Evolutionary conservation across 345 rosid genomes (phyloP).

Genomic region (Populus simonii): DNA sequence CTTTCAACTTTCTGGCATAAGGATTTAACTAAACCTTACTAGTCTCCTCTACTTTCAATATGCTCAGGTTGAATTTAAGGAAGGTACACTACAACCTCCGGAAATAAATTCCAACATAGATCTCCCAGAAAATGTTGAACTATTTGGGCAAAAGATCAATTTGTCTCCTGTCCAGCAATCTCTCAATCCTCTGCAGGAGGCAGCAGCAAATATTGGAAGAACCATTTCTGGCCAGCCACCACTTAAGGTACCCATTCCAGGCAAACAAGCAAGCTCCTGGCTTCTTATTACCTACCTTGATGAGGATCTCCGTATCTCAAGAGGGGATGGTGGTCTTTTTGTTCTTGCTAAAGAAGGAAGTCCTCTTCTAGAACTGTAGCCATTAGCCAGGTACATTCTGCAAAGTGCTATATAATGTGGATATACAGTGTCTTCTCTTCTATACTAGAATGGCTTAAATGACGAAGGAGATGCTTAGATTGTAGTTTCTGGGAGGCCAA

Average conservation of each 20-base stretch:
- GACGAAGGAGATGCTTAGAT: background rate
- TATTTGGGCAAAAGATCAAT: slow-evolving; percentile 77
- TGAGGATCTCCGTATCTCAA: slow-evolving; percentile 77
- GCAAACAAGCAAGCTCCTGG: slow-evolving; percentile 66
- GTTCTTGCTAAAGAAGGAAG: slow-evolving; percentile 88
- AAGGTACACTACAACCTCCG: slow-evolving; percentile 77
- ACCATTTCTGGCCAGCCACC: slow-evolving; percentile 79
- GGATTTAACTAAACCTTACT: background rate
- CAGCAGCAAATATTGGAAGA: slow-evolving; percentile 61
- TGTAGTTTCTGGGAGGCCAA: background rate
- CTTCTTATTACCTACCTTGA: slow-evolving; percentile 87
- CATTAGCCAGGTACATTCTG: slow-evolving; percentile 27
- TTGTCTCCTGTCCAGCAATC: slow-evolving; percentile 70
- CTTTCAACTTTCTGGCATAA: background rate
- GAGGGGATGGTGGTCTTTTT: slow-evolving; percentile 96
- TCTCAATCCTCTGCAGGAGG: slow-evolving; percentile 68
- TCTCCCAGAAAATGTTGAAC: slow-evolving; percentile 58
- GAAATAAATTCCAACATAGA: slow-evolving; percentile 70
- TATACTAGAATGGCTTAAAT: background rate
- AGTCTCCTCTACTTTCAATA: background rate
- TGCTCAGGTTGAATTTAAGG: slow-evolving; percentile 81
- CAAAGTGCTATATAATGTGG: background rate
- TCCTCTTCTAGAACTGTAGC: slow-evolving; percentile 64
- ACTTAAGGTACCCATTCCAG: slow-evolving; percentile 80
- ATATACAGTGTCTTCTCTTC: background rate